Conservation (phyloP, 2,329 filamentous ascomycete genomes). For the Colletotrichum sp. region DNA sequence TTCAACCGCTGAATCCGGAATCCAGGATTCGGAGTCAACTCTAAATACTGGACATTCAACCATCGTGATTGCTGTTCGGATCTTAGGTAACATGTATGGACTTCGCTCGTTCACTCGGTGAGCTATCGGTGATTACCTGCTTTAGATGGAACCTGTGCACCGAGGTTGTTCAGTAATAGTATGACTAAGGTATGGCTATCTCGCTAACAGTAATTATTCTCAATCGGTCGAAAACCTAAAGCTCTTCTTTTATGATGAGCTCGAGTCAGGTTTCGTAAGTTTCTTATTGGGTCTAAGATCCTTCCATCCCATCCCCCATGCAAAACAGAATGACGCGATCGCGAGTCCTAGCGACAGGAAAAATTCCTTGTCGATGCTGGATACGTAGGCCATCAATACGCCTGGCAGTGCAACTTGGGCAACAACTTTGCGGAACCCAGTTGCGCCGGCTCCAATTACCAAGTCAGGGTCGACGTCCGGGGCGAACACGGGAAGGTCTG, state of each 20-base stretch:
- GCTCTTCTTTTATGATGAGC: background rate
- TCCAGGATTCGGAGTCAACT: background rate
- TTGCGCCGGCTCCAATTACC: constrained; percentile 47
- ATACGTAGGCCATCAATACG: constrained; percentile 45
- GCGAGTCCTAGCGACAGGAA: constrained; percentile 33
- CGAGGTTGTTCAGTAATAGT: background rate
- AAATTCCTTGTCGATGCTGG: constrained; percentile 33
- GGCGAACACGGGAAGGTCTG: background rate
- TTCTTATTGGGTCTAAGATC: constrained; percentile 42
- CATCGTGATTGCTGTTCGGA: background rate
- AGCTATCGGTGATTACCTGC: background rate
- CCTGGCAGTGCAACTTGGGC: constrained; percentile 30
- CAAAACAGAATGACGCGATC: constrained; percentile 34
- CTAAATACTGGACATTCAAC: background rate
- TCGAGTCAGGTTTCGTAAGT: constrained; percentile 6
- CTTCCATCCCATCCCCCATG: constrained; percentile 51
- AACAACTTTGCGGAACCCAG: constrained; percentile 38
- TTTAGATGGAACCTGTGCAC: background rate
- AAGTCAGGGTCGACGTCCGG: constrained; percentile 26
- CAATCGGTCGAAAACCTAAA: background rate
- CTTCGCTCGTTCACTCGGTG: background rate
- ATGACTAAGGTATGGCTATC: background rate
- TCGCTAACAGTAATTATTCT: background rate
- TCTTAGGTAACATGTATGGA: background rate
- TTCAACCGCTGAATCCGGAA: background rate